Base-by-base conservation (phyloP, 192 early-diverging fungal species). In the Cetraspora pellucida region DNA sequence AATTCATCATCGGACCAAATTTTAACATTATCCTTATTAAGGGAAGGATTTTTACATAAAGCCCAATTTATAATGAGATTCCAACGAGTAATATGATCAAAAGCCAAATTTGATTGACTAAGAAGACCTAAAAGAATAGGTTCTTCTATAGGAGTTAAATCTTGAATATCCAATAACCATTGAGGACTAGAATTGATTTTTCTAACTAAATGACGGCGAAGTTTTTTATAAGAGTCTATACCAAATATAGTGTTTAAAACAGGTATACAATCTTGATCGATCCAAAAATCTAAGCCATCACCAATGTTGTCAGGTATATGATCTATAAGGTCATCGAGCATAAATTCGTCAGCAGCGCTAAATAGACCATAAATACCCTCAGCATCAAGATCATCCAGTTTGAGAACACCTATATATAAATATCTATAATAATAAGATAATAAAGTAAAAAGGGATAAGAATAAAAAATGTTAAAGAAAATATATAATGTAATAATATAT, bases 251-350 rank as follows among this genome's bases (percentile, higher is more conserved):
- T 27, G 46, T 50, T 27, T 17, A 52, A 23, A 50, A 71, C 45
- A 25, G 46, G 68, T 49, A 71, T 71, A 71, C 45, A 71, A 30
- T 71, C 49, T 71, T 71, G 68, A 19, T 71, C 46, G 14, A 10
- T 14, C 45, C 49, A 71, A 25, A 54, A 47, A 28, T 52, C 68
- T 23, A 52, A 25, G 16, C 25, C 25, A 14, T 47, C 49, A 9
- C 23, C 21, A 17, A 52, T 3, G 23, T 71, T 2, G 50, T 30
- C 16, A 9, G 45, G 68, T 71, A 71, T 47, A 23, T 3, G 17
- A 27, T 71, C 49, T 14, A 71, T 50, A 47, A 71, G 49, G 23
- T 47, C 45, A 30, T 52, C 68, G 9, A 71, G 25, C 49, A 47
- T 54, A 16, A 71, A 54, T 50, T 71, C 68, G 30, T 71, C 68